Base-by-base conservation (phyloP, 106 monocot species). In the Acorus gramineus region DNA sequence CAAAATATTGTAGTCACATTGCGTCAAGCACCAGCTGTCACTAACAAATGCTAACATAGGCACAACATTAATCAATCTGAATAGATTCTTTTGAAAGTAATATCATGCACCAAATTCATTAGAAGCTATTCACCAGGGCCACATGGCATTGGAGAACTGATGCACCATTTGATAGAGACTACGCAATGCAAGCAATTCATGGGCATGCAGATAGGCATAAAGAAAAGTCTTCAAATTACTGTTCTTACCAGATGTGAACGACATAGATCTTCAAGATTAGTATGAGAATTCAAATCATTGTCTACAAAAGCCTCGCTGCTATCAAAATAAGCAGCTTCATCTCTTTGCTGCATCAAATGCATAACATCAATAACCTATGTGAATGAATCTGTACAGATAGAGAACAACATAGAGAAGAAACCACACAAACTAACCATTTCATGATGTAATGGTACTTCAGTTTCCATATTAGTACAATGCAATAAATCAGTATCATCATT, bases 191-290 rank as follows among this genome's bases (percentile, higher is more conserved):
- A 28, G 28, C 28, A 28, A 28, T 28, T 28, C 28, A 28, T 28
- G 28, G 28, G 28, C 28, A 28, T 28, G 28, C 44, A n/a, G 2
- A 46, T 61, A 42, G 3, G 3, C 10, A 14, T 3, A n/a, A 4
- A 4, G 9, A 44, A 46, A 61, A 5, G 43, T 5, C 5, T 28
- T 9, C 43, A 43, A 42, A 28, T 61, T 8, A 8, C 61, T 42
- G 8, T 61, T n/a, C 44, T 81, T 82, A 95, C 94, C 82, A 95
- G 51, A 82, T 95, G 94, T 60, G 84, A 84, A 11, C 79, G 78
- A 57, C 94, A 95, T 71, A 95, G 86, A 52, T 95, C 94, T 78
- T 95, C 90, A 52, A 95, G 89, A 68, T 48, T 95, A 66, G 60
- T 61, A 54, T 82, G 28, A 53, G 66, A 71, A 77, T 84, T 74